Base-by-base conservation (phyloP, 2,329 filamentous ascomycete genomes). In the Penicillium polonicum region DNA sequence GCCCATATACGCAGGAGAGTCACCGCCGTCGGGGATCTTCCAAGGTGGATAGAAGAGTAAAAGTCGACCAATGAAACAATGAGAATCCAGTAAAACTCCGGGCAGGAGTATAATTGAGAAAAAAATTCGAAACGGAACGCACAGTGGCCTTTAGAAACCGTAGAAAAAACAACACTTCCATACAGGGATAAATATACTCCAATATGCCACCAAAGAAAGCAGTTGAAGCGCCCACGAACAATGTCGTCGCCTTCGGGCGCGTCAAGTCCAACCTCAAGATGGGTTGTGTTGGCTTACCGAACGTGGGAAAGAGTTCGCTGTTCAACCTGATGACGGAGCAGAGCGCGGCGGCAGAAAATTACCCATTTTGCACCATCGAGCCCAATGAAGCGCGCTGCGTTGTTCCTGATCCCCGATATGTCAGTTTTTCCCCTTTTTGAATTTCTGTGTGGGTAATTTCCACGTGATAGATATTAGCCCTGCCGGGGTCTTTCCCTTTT, bases 361-460 rank as follows among this genome's bases (percentile, higher is more conserved):
- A 55, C 19, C 52, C 52, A 17, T 55, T 55, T 15, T 55, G 52
- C 39, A 55, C 52, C 15, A 55, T 55, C 39, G 52, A 55, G 52
- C 52, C 52, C 21, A 55, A 55, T 55, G 52, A 55, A n/a, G 52
- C 52, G 19, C 44, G 52, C 7, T 55, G 52, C 23, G 27, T 31
- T 19, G 52, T 55, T 49, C 52, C 52, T 41, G 52, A 55, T 19
- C 44, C 46, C 15, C 21, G 52, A 49, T 55, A 55, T 42, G 52
- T 55, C 42, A 19, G 52, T 55, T 41, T 4, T 33, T 31, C 2
- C 35, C 48, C 7, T 19, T 29, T 29, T 21, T 3, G 12, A 8
- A n/a, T 31, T 41, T 31, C 25, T 42, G 35, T 29, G 25, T 13
- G 36, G 23, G 17, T 15, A 29, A 41, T 50, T 29, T 1, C 8